Conservation (phyloP, 2,329 filamentous ascomycete genomes). For the Trichophyton verrucosum region DNA sequence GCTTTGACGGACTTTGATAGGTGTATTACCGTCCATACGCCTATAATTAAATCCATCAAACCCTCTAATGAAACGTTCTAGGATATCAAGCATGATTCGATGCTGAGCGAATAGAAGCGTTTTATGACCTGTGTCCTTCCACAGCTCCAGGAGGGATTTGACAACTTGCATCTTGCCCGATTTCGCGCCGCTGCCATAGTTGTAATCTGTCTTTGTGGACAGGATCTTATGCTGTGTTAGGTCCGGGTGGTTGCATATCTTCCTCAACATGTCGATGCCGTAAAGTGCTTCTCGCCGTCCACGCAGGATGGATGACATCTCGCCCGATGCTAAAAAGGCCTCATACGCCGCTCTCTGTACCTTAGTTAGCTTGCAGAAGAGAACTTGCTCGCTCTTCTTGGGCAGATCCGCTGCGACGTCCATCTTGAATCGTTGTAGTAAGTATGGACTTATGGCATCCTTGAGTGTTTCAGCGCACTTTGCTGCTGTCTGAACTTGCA, state of each 20-base stretch:
- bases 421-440: constrained; percentile 81
- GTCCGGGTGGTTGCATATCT: constrained; percentile 97
- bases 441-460: constrained; percentile 82
- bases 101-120: constrained; percentile 87
- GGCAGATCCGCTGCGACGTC: constrained; percentile 90
- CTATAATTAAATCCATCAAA: constrained; percentile 62
- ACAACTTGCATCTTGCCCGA: constrained; percentile 96
- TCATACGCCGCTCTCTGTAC: constrained; percentile 71
- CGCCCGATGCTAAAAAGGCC: constrained; percentile 65
- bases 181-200: constrained; percentile 64
- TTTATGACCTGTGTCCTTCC: constrained; percentile 88
- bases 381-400: constrained; percentile 88
- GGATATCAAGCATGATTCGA: constrained; percentile 86
- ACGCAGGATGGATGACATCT: constrained; percentile 70
- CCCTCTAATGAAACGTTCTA: constrained; percentile 64
- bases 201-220: constrained; percentile 51
- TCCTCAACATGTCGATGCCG: constrained; percentile 82
- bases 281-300: constrained; percentile 68
- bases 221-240: constrained; percentile 55
- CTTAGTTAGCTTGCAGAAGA: constrained; percentile 85
- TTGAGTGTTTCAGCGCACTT: constrained; percentile 91
- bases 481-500: constrained; percentile 87
- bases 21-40: constrained; percentile 87
- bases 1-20: constrained; percentile 73
- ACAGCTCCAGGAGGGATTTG: constrained; percentile 72